These are phyloP conservation scores for Candida xiaguanensis DNA, from an alignment of 805 yeast species.

Conservation along the genomic window DNA sequence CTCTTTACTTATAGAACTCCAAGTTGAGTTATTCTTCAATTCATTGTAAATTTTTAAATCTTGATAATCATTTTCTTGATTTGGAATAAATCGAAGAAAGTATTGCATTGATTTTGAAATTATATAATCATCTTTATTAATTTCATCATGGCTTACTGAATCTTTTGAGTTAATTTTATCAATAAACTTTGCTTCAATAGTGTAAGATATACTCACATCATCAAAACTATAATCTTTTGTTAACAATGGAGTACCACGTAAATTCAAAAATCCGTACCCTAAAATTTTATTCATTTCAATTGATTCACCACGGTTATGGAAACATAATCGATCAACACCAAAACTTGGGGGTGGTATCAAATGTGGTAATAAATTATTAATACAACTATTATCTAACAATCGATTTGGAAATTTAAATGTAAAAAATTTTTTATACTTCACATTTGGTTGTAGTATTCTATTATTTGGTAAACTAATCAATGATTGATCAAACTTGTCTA, in stretches of 20 bases:
- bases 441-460: slow-evolving; percentile 45
- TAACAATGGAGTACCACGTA: slow-evolving; percentile 50
- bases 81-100: slow-evolving; percentile 36
- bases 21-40: slow-evolving; percentile 24
- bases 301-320: slow-evolving; percentile 29
- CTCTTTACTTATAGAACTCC: slow-evolving; percentile 27
- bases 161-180: slow-evolving; percentile 38
- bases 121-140: slow-evolving; percentile 33
- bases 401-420: slow-evolving; percentile 56
- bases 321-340: slow-evolving; percentile 38
- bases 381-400: slow-evolving; percentile 50
- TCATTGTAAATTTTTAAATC: slow-evolving; percentile 31
- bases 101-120: slow-evolving; percentile 34
- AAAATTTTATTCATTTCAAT: slow-evolving; percentile 36
- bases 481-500: slow-evolving; percentile 46
- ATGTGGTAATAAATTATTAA: slow-evolving; percentile 38
- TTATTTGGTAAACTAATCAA: slow-evolving; percentile 47
- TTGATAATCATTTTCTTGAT: slow-evolving; percentile 20
- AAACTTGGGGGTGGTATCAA: slow-evolving; percentile 41
- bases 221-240: slow-evolving; percentile 45
- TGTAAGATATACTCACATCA: slow-evolving; percentile 45
- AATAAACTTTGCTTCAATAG: slow-evolving; percentile 52
- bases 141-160: slow-evolving; percentile 30
- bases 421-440: slow-evolving; percentile 54
- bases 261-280: slow-evolving; percentile 54